Evolutionary conservation across 768 basidiomycete species (phyloP).

Genomic region (Trametes punicea): DNA sequence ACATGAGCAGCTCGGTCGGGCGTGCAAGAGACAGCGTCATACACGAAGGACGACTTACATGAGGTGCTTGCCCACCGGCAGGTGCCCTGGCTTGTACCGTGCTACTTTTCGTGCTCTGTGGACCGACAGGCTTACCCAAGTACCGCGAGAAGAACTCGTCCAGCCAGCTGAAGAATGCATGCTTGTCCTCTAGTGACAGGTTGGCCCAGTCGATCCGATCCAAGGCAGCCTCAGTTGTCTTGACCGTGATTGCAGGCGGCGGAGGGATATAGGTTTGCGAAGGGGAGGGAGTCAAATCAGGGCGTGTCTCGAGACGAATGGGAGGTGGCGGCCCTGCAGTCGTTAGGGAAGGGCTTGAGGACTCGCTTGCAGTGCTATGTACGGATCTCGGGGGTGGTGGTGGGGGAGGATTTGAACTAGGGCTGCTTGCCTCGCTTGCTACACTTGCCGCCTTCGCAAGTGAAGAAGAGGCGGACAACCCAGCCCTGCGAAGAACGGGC

Average conservation of each 20-base stretch:
- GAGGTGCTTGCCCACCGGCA: conserved; percentile 11
- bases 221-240: conserved; percentile 7
- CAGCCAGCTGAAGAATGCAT: conserved; percentile 72
- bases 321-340: conserved; percentile 8
- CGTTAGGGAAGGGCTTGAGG: neutral
- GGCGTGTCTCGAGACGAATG: conserved; percentile 12
- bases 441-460: neutral
- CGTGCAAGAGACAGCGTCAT: neutral
- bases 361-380: neutral
- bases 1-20: neutral
- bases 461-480: neutral
- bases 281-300: conserved; percentile 3
- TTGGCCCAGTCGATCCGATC: conserved; percentile 63
- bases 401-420: neutral
- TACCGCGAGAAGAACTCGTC: conserved; percentile 73
- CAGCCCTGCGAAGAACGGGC: neutral
- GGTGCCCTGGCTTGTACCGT: conserved; percentile 1
- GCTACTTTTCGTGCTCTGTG: neutral
- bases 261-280: conserved; percentile 6
- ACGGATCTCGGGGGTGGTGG: neutral
- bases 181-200: conserved; percentile 63
- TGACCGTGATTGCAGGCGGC: neutral
- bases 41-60: conserved; percentile 4
- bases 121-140: conserved; percentile 25
- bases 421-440: neutral